A percentile compares a stretch with the other conserved stretches of the same genome.
Conservation (phyloP, 495 filamentous ascomycete species). For the Lasiosphaeria hispida region DNA sequence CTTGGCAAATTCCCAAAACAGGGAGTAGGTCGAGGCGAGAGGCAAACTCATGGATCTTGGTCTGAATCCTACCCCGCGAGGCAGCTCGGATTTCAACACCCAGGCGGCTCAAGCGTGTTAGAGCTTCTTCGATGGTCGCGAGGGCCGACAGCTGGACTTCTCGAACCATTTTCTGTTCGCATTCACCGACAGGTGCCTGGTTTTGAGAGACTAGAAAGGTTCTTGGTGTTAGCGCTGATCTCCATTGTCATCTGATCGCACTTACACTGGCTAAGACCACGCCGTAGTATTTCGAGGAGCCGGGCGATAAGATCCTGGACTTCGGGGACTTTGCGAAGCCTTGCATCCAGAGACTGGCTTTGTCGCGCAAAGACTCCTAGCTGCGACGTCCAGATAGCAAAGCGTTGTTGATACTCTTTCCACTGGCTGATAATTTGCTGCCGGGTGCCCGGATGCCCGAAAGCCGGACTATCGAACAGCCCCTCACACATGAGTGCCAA, state of each 20-base stretch:
- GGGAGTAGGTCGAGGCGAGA: background rate
- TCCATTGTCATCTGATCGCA: no score
- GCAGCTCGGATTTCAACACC: background rate
- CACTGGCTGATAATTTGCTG: background rate
- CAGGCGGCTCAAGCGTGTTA: background rate
- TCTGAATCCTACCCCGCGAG: background rate
- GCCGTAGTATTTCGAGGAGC: background rate
- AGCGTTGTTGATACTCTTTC: background rate
- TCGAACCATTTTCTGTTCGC: no score
- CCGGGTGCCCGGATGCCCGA: background rate
- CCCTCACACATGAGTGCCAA: conserved; percentile 4
- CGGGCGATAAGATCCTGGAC: background rate
- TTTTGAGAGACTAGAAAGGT: background rate
- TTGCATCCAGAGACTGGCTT: background rate
- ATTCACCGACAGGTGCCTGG: no score
- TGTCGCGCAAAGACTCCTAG: background rate
- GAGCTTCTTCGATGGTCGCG: background rate
- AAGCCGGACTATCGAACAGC: background rate
- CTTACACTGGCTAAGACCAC: background rate
- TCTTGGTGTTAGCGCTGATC: no score
- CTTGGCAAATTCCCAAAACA: no score
- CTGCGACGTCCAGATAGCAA: background rate
- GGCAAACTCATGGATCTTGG: background rate
- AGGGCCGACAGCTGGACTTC: background rate
- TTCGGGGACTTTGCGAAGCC: background rate